Evolutionary conservation across 441 rosid species (phyloP).

Genomic region (Erodium moschatum): DNA sequence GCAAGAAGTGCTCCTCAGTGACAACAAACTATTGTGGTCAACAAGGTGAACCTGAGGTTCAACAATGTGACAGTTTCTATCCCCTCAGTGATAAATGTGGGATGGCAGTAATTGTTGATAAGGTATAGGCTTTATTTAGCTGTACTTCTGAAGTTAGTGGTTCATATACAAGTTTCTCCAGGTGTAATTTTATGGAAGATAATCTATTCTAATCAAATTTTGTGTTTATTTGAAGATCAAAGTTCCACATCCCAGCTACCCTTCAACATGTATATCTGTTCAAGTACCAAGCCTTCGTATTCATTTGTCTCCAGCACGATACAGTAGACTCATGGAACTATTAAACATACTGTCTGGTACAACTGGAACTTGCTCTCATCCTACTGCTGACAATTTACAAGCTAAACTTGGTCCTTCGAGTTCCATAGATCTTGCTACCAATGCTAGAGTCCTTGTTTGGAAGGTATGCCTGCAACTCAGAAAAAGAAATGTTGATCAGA

Average conservation of each 20-base stretch:
- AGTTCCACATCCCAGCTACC: constrained; percentile 75
- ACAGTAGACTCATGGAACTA: constrained; percentile 63
- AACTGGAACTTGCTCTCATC: constrained; percentile 53
- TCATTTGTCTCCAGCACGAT: constrained; percentile 91
- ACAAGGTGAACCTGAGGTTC: constrained; percentile 27
- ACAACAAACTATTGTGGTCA: constrained; percentile 35
- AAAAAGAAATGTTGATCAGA: constrained; percentile 20
- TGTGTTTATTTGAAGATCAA: constrained; percentile 54
- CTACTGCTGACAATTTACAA: constrained; percentile 54
- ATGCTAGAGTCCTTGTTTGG: constrained; percentile 93
- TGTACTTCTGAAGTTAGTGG: background rate
- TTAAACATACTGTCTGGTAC: constrained; percentile 46
- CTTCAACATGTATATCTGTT: constrained; percentile 79
- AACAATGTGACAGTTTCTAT: constrained; percentile 41
- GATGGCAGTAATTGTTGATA: constrained; percentile 88
- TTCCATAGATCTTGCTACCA: constrained; percentile 59
- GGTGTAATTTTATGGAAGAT: constrained; percentile 13
- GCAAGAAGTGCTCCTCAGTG: constrained; percentile 34
- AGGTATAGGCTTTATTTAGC: constrained; percentile 40
- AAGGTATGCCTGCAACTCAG: constrained; percentile 41
- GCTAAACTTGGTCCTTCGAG: constrained; percentile 54
- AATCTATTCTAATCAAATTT: constrained; percentile 15
- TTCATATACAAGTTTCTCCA: background rate
- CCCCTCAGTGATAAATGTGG: constrained; percentile 94
- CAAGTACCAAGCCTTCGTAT: constrained; percentile 96